Base-by-base conservation (phyloP, 352 stramenopile species). In the Pythium angustatum region DNA sequence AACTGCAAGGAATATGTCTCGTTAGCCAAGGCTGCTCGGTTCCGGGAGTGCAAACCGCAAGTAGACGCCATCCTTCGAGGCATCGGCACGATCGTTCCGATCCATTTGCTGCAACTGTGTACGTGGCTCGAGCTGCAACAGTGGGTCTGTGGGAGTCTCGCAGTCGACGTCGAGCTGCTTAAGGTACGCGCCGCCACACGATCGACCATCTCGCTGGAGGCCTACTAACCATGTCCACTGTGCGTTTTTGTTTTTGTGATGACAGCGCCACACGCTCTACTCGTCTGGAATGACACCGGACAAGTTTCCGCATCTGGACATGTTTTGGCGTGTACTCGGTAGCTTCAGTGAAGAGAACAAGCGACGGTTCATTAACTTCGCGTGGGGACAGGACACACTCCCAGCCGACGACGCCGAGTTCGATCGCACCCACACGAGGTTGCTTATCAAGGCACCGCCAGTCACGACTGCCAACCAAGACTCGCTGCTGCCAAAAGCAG, bases 281-380 rank as follows among this genome's bases (percentile, higher is more conserved):
- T 85, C 84, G 5, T 88, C 80, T 0, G 83, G 85, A 4, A 91
- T 92, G 81, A 90, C 71, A 6, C 79, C 77, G 2, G 85, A 90
- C 19, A 77, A 83, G 24, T 88, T 77, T 38, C 81, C 82, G 17
- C 85, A 94, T 43, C 64, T 94, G 34, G 77, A 88, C 24, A 88
- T 76, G 62, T 94, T 94, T 65, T 94, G 85, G 85, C 71, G 69
- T 5, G 83, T 90, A 12, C 61, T 94, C 11, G 63, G 61, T 8
- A 49, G 58, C 7, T 88, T 93, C 26, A 90, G 66, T 24, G 79
- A 88, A 52, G 80, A 88, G 30, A 89, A 94, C 67, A 92, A 90
- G 65, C 80, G 81, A 6, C 78, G 79, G 0, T 94, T 94, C 56
- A 89, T 94, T 61, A 91, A 91, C 51, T 94, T 94, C 58, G 85